These are phyloP conservation scores for Paramyrothecium sp. DNA, from an alignment of 2,329 filamentous ascomycete genomes.

Conservation along the genomic window DNA sequence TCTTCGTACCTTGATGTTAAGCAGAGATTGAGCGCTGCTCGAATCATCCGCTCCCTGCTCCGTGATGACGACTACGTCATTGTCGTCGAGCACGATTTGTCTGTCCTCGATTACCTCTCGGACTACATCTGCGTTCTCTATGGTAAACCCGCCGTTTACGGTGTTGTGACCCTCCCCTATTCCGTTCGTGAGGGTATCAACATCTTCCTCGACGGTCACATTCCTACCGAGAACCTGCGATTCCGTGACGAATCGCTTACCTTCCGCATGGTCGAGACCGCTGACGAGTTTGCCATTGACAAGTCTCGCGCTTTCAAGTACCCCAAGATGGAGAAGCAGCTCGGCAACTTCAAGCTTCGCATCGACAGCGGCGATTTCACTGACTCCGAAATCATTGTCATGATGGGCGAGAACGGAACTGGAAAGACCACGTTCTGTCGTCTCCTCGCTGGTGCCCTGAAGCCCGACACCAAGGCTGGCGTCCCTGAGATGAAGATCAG, in stretches of 20 bases:
- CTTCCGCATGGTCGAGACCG: constrained; percentile 87
- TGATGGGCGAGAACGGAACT: constrained; percentile 99
- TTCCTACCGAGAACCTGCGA: constrained; percentile 95
- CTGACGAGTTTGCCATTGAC: constrained; percentile 84
- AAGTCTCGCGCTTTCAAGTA: constrained; percentile 84
- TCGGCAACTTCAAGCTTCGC: constrained; percentile 81
- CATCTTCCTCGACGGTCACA: constrained; percentile 97
- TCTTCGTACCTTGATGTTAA: constrained; percentile 99
- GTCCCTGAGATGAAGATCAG: constrained; percentile 95
- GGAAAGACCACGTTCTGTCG: constrained; percentile 99
- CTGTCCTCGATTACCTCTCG: constrained; percentile 95
- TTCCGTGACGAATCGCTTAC: constrained; percentile 97
- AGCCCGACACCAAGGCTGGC: constrained; percentile 77
- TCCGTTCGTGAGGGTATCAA: constrained; percentile 99
- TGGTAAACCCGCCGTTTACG: constrained; percentile 91
- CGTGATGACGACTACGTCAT: constrained; percentile 93
- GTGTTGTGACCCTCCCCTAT: constrained; percentile 92
- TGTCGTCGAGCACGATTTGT: constrained; percentile 98
- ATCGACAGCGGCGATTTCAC: constrained; percentile 87
- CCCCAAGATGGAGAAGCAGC: constrained; percentile 87
- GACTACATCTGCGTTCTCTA: constrained; percentile 98
- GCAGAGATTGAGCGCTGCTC: constrained; percentile 90
- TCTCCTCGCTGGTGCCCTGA: constrained; percentile 87
- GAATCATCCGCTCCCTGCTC: constrained; percentile 88
- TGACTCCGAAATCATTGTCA: constrained; percentile 97